These are phyloP conservation scores for Leptographium procerum DNA, from an alignment of 2,329 filamentous ascomycete species.

Conservation along the genomic window DNA sequence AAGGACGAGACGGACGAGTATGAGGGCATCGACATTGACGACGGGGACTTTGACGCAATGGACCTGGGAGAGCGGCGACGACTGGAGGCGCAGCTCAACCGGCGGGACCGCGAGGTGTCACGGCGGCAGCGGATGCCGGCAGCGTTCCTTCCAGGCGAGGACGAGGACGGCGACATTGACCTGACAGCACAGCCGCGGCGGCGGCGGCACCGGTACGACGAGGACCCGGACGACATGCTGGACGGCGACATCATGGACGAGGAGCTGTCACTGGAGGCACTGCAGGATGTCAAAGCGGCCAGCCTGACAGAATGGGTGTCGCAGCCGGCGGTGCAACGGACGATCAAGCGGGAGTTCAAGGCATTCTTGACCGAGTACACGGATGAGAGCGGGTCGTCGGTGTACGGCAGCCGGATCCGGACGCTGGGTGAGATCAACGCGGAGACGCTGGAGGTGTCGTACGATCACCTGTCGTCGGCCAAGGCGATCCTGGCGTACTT, in stretches of 20 bases:
- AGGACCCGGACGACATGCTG: constrained; percentile 87
- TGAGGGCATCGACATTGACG: constrained; percentile 61
- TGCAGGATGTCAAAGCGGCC: constrained; percentile 86
- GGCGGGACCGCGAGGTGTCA: constrained; percentile 60
- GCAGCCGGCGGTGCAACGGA: constrained; percentile 77
- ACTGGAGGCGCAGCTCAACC: constrained; percentile 62
- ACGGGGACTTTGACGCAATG: constrained; percentile 65
- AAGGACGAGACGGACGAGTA: constrained; percentile 59
- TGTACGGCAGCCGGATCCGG: constrained; percentile 88
- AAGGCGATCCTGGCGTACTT: constrained; percentile 95
- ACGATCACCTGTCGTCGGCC: constrained; percentile 77
- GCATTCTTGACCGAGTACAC: constrained; percentile 94
- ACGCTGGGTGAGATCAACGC: constrained; percentile 96
- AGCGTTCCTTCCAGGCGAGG: constrained; percentile 69
- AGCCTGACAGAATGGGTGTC: constrained; percentile 94
- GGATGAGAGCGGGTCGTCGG: constrained; percentile 76
- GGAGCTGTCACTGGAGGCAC: constrained; percentile 80
- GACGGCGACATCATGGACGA: constrained; percentile 91
- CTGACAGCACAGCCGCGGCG: constrained; percentile 76
- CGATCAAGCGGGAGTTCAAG: constrained; percentile 94
- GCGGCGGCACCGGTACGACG: constrained; percentile 82
- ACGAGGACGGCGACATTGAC: constrained; percentile 74
- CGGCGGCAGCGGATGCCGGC: constrained; percentile 56
- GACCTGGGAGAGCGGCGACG: constrained; percentile 54
- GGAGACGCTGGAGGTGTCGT: constrained; percentile 91